These are phyloP conservation scores for Brassica rapa DNA, from an alignment of 345 rosid species.

Conservation along the genomic window DNA sequence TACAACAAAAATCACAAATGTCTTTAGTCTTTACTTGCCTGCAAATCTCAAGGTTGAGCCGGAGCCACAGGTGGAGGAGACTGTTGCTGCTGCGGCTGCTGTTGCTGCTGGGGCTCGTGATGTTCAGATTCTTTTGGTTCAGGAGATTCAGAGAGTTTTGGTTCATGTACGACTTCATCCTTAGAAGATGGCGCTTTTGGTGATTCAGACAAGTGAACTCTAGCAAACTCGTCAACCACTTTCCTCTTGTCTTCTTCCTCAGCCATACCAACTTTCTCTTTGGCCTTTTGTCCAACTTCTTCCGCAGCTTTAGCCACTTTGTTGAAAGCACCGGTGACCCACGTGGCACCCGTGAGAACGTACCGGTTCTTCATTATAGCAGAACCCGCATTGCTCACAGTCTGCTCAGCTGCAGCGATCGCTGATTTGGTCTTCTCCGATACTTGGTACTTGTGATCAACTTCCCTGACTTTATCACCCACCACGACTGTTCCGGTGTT, in stretches of 20 bases:
- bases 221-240: slow-evolving; percentile 82
- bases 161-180: slow-evolving; percentile 39
- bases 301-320: slow-evolving; percentile 93
- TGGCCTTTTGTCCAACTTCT: slow-evolving; percentile 92
- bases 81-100: slow-evolving; percentile 15
- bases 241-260: slow-evolving; percentile 86
- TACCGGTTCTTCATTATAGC: slow-evolving; percentile 95
- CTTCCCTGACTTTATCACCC: slow-evolving; percentile 86
- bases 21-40: slow-evolving; percentile 24
- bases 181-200: slow-evolving; percentile 55
- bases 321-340: slow-evolving; percentile 85
- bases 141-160: slow-evolving; percentile 23
- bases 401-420: slow-evolving; percentile 83
- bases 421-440: slow-evolving; percentile 94
- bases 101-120: slow-evolving; percentile 2
- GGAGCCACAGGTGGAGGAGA: slow-evolving; percentile 26
- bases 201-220: slow-evolving; percentile 79
- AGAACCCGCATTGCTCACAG: slow-evolving; percentile 77
- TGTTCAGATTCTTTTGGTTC: slow-evolving; percentile 31
- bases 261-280: slow-evolving; percentile 76
- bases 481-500: slow-evolving; percentile 71
- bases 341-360: slow-evolving; percentile 71
- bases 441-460: slow-evolving; percentile 91
- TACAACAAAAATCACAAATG: slow-evolving; percentile 21
- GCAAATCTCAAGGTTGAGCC: slow-evolving; percentile 27